phyloP scores from a whole-genome alignment of 2,329 filamentous ascomycete genomes.

The Dactylonectria macrodidyma region DNA sequence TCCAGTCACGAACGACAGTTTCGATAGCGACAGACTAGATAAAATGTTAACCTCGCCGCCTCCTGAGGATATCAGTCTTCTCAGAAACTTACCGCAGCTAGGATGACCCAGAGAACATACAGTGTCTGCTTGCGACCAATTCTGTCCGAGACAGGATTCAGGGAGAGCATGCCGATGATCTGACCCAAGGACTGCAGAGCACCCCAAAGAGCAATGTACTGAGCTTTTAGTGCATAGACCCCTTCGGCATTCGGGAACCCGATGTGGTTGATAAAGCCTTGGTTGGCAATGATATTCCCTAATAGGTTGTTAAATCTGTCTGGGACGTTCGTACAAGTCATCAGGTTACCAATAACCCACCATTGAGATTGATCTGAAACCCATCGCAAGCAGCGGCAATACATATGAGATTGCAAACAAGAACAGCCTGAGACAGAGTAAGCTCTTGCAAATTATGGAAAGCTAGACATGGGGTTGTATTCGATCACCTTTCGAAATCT shows the following conservation, averaged over 20 bases:
- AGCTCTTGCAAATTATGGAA: no score
- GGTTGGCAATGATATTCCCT: slow-evolving; percentile 32
- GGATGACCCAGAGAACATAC: slow-evolving; percentile 14
- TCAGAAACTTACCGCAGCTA: slow-evolving; percentile 1
- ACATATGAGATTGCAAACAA: slow-evolving; percentile 31
- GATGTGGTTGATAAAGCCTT: slow-evolving; percentile 31
- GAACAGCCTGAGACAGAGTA: slow-evolving; percentile 12
- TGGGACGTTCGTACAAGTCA: no score
- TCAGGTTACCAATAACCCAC: not conserved
- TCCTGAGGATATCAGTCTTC: no score
- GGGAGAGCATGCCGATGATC: slow-evolving; percentile 24
- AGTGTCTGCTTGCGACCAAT: slow-evolving; percentile 31
- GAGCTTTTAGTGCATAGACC: slow-evolving; percentile 18
- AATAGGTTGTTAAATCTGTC: not conserved
- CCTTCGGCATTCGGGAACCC: slow-evolving; percentile 21
- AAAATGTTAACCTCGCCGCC: no score
- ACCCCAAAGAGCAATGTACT: slow-evolving; percentile 31
- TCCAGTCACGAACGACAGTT: slow-evolving; percentile 12
- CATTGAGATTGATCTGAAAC: slow-evolving; percentile 11
- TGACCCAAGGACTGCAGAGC: slow-evolving; percentile 31
- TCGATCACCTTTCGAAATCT: no score
- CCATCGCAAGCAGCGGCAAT: slow-evolving; percentile 29
- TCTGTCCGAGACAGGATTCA: slow-evolving; percentile 22
- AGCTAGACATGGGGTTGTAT: no score
- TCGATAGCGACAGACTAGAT: slow-evolving; percentile 5